phyloP scores from a whole-genome alignment of 352 stramenopile species.

The Globisporangium cederbergense region DNA sequence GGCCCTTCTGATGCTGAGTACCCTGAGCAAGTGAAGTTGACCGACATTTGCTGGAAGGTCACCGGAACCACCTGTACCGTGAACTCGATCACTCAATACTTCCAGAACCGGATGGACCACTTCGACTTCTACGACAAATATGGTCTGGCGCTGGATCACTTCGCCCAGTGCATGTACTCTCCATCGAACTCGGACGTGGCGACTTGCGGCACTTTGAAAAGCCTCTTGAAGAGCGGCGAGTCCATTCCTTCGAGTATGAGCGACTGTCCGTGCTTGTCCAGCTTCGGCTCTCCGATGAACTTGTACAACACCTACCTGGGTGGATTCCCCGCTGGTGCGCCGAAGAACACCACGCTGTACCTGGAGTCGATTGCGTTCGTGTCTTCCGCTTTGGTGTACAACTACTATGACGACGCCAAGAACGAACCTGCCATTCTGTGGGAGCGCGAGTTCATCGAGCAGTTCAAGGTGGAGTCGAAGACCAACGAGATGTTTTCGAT shows the following conservation, averaged over 20 bases:
- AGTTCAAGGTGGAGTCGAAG: constrained; percentile 38
- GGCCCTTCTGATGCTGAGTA: constrained; percentile 22
- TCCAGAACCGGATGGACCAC: constrained; percentile 55
- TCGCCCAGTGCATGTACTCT: constrained; percentile 56
- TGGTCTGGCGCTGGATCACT: constrained; percentile 46
- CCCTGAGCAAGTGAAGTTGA: constrained; percentile 25
- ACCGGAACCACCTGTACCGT: constrained; percentile 58
- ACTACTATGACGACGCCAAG: constrained; percentile 43
- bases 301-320: constrained; percentile 66
- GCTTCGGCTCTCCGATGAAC: constrained; percentile 65
- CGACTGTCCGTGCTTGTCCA: constrained; percentile 56
- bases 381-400: constrained; percentile 56
- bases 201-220: constrained; percentile 39
- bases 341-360: constrained; percentile 52
- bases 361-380: constrained; percentile 44
- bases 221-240: constrained; percentile 29
- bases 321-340: constrained; percentile 42
- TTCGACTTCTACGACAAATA: constrained; percentile 58
- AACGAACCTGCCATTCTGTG: constrained; percentile 50
- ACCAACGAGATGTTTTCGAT: constrained; percentile 47
- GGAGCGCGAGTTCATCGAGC: constrained; percentile 58
- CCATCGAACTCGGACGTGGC: constrained; percentile 47
- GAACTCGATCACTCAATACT: constrained; percentile 64
- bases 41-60: constrained; percentile 68
- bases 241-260: constrained; percentile 49